A percentile compares a stretch with the other conserved stretches of the same genome.
phyloP scores from a whole-genome alignment of 768 basidiomycete species.

The Fibroporia radiculosa region DNA sequence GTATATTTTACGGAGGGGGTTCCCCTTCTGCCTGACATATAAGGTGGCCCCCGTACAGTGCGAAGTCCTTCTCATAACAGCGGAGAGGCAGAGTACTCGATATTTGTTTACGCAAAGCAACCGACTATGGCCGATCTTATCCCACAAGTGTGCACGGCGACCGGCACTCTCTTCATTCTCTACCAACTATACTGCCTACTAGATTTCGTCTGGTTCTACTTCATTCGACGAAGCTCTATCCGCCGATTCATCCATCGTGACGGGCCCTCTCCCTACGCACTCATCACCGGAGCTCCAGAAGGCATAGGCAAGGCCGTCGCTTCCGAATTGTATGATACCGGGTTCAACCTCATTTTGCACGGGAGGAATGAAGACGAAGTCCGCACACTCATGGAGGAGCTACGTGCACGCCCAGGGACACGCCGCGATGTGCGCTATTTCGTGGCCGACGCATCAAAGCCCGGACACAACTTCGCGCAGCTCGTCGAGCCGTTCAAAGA shows the following conservation, averaged over 20 bases:
- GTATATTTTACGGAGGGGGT: neutral
- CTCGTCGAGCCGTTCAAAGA: conserved; percentile 15
- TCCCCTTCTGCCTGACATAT: neutral
- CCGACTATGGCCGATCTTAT: conserved; percentile 1
- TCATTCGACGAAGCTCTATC: conserved; percentile 13
- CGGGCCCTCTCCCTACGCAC: conserved; percentile 17
- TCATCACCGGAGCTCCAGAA: conserved; percentile 22
- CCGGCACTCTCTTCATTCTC: conserved; percentile 12
- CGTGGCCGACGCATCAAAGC: conserved; percentile 18
- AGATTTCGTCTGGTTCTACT: conserved; percentile 17
- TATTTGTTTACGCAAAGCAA: neutral
- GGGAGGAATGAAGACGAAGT: conserved; percentile 20
- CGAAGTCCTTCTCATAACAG: neutral
- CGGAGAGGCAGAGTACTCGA: neutral
- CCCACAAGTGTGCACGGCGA: conserved; percentile 9
- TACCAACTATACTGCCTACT: conserved; percentile 11
- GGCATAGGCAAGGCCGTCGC: conserved; percentile 22
- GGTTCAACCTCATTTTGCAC: conserved; percentile 24
- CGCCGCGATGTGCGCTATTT: conserved; percentile 16
- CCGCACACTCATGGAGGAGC: conserved; percentile 15
- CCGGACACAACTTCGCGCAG: conserved; percentile 14
- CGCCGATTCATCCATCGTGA: conserved; percentile 18
- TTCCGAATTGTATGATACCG: conserved; percentile 18
- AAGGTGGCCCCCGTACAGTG: neutral
- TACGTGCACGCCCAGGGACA: conserved; percentile 8